Evolutionary conservation across 345 rosid genomes (phyloP).

Genomic region (Carallia brachiata): DNA sequence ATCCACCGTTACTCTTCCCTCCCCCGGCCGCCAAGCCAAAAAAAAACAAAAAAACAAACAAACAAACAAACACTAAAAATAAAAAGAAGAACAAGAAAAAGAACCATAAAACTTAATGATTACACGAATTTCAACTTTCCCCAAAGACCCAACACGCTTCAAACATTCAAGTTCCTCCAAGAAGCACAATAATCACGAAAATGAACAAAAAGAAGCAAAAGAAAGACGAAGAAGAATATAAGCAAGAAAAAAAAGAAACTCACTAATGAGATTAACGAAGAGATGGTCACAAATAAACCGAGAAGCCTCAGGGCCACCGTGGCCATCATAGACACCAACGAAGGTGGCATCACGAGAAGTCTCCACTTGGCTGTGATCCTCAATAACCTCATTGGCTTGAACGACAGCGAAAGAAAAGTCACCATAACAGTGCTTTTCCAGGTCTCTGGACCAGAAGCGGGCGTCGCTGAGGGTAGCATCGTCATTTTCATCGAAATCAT

Average conservation of each 20-base stretch:
- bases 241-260: slow-evolving; percentile 14
- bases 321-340: slow-evolving; percentile 91
- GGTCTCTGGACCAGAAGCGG: slow-evolving; percentile 74
- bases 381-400: slow-evolving; percentile 82
- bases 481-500: slow-evolving; percentile 24
- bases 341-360: slow-evolving; percentile 61
- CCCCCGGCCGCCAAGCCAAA: no score
- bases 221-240: background rate
- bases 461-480: slow-evolving; percentile 40
- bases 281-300: slow-evolving; percentile 76
- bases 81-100: background rate
- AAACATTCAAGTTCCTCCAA: background rate
- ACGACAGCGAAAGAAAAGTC: slow-evolving; percentile 84
- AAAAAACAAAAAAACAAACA: no score
- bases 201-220: background rate
- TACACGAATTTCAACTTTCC: background rate
- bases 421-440: slow-evolving; percentile 72
- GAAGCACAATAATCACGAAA: background rate
- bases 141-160: background rate
- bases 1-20: no score
- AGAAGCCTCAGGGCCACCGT: slow-evolving; percentile 96
- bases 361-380: slow-evolving; percentile 91
- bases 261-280: slow-evolving; percentile 70
- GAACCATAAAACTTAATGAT: background rate
- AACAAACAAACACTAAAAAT: background rate